Conservation (phyloP, 2,329 filamentous ascomycete species). For the Cordyceps fumosorosea region DNA sequence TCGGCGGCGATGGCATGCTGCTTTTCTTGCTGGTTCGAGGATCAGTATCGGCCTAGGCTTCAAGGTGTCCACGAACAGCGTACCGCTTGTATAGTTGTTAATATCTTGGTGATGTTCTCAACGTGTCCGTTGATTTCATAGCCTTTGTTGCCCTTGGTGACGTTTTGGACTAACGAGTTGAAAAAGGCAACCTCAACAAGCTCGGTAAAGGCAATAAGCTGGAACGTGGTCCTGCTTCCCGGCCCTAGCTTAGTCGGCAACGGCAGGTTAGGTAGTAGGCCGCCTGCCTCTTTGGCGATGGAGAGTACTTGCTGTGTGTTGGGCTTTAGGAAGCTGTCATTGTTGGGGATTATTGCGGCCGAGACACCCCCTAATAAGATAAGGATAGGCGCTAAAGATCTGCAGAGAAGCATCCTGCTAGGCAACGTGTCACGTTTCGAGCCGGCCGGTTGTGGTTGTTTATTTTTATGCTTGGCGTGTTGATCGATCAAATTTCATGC, state of each 20-base stretch:
- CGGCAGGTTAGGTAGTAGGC: constrained; percentile 52
- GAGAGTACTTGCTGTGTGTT: constrained; percentile 37
- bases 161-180: constrained; percentile 55
- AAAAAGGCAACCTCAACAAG: constrained; percentile 68
- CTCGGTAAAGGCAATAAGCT: constrained; percentile 65
- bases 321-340: constrained; percentile 55
- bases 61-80: constrained; percentile 15
- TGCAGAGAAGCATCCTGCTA: not conserved
- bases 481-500: not conserved
- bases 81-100: constrained; percentile 42
- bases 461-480: not conserved
- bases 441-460: no score
- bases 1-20: constrained; percentile 59
- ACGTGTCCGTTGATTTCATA: constrained; percentile 38
- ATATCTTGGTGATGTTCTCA: constrained; percentile 39
- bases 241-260: constrained; percentile 44
- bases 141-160: constrained; percentile 48
- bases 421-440: no score
- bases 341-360: constrained; percentile 28
- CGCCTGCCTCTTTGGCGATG: constrained; percentile 51
- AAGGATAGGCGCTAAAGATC: not conserved
- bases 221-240: constrained; percentile 48
- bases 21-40: constrained; percentile 52
- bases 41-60: not conserved
- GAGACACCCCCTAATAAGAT: constrained; percentile 12